Base-by-base conservation (phyloP, 228 moss, liverwort and hornwort genomes). In the Sphagnum fallax region DNA sequence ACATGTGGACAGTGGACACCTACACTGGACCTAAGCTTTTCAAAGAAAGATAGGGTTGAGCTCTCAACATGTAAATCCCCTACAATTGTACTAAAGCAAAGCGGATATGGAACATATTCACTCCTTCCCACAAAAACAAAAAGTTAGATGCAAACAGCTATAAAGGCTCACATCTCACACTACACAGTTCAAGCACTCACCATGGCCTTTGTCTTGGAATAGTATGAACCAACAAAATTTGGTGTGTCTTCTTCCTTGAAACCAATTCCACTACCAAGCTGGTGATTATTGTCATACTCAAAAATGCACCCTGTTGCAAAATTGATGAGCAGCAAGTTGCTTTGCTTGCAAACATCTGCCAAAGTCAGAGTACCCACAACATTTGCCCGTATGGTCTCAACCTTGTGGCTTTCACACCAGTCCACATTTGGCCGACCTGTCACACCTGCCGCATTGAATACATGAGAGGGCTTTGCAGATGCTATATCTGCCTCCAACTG, bases 241-340 rank as follows among this genome's bases (percentile, higher is more conserved):
- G 92, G 90, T 11, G 67, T 83, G 69, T 90, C 95, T 67, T 90
- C 95, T 53, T 95, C 95, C 82, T 88, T 87, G 81, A 89, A 95
- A 47, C 95, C 95, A 11, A 95, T 62, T 0, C 95, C 95, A 63
- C 82, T 89, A 9, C 90, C 92, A 61, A 83, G 69, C 11, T 64
- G 77, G 66, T 95, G 95, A 52, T 76, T 77, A 60, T 76, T 83
- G 9, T 95, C 92, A 51, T 95, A 95, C 82, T 95, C 92, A 62
- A 95, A 95, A 72, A 95, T 95, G 81, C 95, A 92, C 14, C 95
- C 92, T 1, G 95, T 92, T 2, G 95, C 95, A 59, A 80, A 95
- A 74, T 95, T 95, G 13, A 95, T 69, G 68, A 95, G 52, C 63
- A 90, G 63, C 18, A 92, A 74, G 6, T 82, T 81, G 14, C 77